Evolutionary conservation across 805 yeast species (phyloP), one percentile per base, ranked within the genome.

Genomic region (Isabelozyma rhagii): DNA sequence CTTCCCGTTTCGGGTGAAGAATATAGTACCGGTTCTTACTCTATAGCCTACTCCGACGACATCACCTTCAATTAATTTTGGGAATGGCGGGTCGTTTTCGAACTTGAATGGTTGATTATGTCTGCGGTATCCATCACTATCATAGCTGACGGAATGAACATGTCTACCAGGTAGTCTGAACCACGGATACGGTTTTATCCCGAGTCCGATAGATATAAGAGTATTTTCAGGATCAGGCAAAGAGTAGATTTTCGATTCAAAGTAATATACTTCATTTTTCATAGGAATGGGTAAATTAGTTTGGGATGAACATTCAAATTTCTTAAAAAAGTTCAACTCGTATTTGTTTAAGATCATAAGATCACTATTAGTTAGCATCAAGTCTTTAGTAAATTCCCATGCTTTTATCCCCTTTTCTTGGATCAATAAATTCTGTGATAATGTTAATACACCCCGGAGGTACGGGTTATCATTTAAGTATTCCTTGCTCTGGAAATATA

Each of bases 131-230:
- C 98, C 99, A 47, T 79, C 79, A 5, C 96, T 87, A 54, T 91
- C 97, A 67, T 93, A 94, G n/a, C 91, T 80, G 3, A 90, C 75
- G 0, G 97, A 89, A 64, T 83, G 86, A 41, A 85, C 78, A 59
- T 91, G 96, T 61, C 94, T 80, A 0, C 99, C 99, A 0, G 99
- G 98, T 39, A 94, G 72, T 56, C 97, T 76, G 68, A 94, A 94
- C 68, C 86, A 83, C 1, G 99, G 99, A 61, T 94, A 94, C 6
- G 99, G 99, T 54, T 83, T 81, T 0, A 96, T 82, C 0, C 92
- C 79, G 3, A 94, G 61, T 0, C 99, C 99, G 15, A 94, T 74
- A 0, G 96, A 82, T 1, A 93, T 72, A 0, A 69, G 49, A 9
- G 85, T 81, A 11, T 70, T 70, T 3, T 74, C 77, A 2, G 87